phyloP scores from a whole-genome alignment of 306 rosid genomes.

The Cicer bijugum region DNA sequence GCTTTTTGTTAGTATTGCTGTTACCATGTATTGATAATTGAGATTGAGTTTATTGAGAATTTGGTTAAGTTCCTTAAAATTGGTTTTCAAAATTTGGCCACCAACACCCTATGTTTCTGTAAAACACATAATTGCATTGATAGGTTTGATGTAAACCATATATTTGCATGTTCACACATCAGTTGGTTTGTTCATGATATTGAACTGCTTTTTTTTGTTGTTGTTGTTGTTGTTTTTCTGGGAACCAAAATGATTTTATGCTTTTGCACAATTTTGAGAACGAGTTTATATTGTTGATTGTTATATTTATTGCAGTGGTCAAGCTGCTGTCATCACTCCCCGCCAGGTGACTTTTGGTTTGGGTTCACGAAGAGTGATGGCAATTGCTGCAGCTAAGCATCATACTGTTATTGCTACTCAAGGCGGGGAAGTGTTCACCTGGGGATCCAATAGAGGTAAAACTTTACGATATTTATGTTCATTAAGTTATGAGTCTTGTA shows the following conservation, averaged over 20 bases:
- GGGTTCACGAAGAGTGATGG: constrained; percentile 83
- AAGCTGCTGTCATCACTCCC: constrained; percentile 99
- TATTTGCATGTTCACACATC: neutral
- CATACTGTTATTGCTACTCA: constrained; percentile 91
- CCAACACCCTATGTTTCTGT: neutral
- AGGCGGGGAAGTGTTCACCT: constrained; percentile 94
- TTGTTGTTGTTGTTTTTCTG: too few species aligned
- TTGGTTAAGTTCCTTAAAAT: constrained; percentile 22
- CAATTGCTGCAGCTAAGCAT: constrained; percentile 96
- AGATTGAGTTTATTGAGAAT: constrained; percentile 8
- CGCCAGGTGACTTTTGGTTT: constrained; percentile 88
- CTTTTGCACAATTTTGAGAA: too few species aligned
- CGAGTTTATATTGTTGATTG: neutral
- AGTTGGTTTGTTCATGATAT: constrained; percentile 4
- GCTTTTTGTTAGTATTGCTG: constrained; percentile 26
- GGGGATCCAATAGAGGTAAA: constrained; percentile 99
- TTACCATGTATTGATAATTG: constrained; percentile 25
- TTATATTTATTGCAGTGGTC: constrained; percentile 77
- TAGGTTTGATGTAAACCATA: neutral
- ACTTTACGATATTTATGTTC: constrained; percentile 27
- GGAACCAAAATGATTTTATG: too few species aligned
- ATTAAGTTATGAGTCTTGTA: constrained; percentile 30
- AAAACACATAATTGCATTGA: neutral
- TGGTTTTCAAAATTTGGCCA: neutral
- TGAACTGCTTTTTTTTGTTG: neutral